Base-by-base conservation (phyloP, 1,284 basidiomycete species). In the Coriolopsis trogii region DNA sequence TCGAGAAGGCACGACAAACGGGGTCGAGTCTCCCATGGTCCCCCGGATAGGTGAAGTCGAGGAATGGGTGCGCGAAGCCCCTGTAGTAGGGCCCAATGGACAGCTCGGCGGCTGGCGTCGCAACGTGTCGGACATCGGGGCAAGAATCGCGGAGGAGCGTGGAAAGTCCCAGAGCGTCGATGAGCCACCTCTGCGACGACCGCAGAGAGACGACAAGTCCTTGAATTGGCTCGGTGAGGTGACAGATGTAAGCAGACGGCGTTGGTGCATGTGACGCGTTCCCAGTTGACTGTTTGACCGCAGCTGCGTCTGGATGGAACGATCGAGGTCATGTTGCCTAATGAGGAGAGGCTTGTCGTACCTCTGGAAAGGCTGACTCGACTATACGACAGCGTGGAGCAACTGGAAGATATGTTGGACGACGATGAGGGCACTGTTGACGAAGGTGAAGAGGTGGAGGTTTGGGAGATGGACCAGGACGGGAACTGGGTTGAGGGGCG, bases 21-120 rank as follows among this genome's bases (percentile, higher is more conserved):
- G 89, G n/a, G 78, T 78, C 28, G 66, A 75, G 31, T 67, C 73
- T 10, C 88, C 89, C 2, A 73, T 77, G 54, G 84, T 93, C 40
- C 89, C 91, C 5, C 77, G 79, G 46, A 87, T 93, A 31, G 91
- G 91, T 25, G 91, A 93, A 67, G 67, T 91, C 23, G 91, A 93
- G 66, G 68, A 77, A 24, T 90, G 89, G 86, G 85, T 89, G 20
- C 80, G 82, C 40, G 85, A 91, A 59, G 60, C 72, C 34, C 81
- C 84, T 0, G 67, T 79, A 3, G 66, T 69, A 8, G 62, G 73
- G 41, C 62, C 73, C 13, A 72, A 78, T 49, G 83, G 81, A 10
- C 75, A 82, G 51, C 66, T 82, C 41, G 68, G 68, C 41, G 85
- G 87, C 7, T 91, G 89, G 84, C 76, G 87, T 55, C 80, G 80